phyloP scores from a whole-genome alignment of 306 rosid species.

The Castanea mollissima region DNA sequence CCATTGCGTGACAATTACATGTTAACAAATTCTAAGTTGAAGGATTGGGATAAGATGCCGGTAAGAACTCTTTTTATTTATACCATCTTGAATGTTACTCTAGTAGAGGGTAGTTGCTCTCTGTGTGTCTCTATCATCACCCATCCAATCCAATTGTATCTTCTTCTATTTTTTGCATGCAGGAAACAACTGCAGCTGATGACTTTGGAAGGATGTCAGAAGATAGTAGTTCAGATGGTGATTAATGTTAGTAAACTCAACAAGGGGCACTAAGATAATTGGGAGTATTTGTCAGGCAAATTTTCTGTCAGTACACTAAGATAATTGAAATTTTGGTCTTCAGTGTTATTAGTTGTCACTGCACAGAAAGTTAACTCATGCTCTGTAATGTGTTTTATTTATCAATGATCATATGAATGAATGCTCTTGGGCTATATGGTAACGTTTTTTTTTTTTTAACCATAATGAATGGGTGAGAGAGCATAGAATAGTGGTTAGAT shows the following conservation, averaged over 20 bases:
- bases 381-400: neutral
- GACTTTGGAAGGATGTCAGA: conserved; percentile 52
- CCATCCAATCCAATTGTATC: neutral
- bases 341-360: neutral
- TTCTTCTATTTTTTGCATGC: conserved; percentile 16
- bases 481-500: too few relatives aligned
- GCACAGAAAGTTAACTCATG: neutral
- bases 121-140: neutral
- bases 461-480: neutral
- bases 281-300: neutral
- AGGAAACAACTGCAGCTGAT: conserved; percentile 54
- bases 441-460: neutral
- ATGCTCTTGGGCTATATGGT: neutral
- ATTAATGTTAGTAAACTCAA: conserved; percentile 34
- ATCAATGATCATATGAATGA: neutral
- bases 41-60: conserved; percentile 84
- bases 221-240: conserved; percentile 71
- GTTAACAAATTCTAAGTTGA: conserved; percentile 78
- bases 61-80: conserved; percentile 36
- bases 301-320: neutral
- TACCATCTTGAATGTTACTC: neutral
- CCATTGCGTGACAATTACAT: conserved; percentile 89
- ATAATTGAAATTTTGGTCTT: neutral
- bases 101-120: neutral
- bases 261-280: conserved; percentile 6